These are phyloP conservation scores for Aspergillus coremiiformis DNA, from an alignment of 495 filamentous ascomycete genomes.

Conservation along the genomic window DNA sequence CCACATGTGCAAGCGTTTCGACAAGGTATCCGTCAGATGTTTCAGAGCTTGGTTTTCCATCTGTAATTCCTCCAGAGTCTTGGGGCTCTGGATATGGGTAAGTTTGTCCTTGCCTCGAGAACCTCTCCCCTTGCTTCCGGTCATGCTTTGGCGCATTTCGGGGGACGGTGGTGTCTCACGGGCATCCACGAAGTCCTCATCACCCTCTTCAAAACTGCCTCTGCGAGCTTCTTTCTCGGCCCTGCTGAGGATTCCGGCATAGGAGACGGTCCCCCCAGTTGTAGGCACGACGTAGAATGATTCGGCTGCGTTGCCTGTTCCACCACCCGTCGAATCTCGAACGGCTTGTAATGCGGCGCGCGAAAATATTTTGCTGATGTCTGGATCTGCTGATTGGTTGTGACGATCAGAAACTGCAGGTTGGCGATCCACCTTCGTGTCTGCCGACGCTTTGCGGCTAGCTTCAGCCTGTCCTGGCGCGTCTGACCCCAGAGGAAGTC, in stretches of 20 bases:
- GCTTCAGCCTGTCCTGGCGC: constrained; percentile 35
- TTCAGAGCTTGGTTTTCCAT: constrained; percentile 74
- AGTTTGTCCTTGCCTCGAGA: constrained; percentile 24
- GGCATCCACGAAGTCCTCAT: constrained; percentile 82
- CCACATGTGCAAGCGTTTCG: constrained; percentile 71
- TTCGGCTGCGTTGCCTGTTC: constrained; percentile 51
- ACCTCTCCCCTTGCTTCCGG: constrained; percentile 17
- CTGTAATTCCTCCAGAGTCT: constrained; percentile 73
- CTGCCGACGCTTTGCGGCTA: constrained; percentile 35
- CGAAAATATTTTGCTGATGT: constrained; percentile 70
- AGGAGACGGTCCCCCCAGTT: constrained; percentile 79
- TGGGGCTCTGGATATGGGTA: constrained; percentile 29
- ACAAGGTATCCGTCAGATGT: constrained; percentile 67
- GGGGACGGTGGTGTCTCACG: constrained; percentile 58
- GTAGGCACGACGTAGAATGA: constrained; percentile 94
- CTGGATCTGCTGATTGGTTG: constrained; percentile 49
- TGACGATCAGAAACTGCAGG: constrained; percentile 32
- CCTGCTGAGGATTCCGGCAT: constrained; percentile 75
- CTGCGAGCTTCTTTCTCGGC: constrained; percentile 56
- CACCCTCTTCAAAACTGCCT: constrained; percentile 48
- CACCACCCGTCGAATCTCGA: constrained; percentile 40
- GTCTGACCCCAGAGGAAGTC: constrained; percentile 65
- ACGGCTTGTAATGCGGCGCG: constrained; percentile 69
- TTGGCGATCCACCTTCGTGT: constrained; percentile 32
- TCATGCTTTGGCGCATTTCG: constrained; percentile 33